A percentile compares a stretch with the other conserved stretches of the same genome.
Conservation (phyloP, 768 basidiomycete genomes). For the Daedaleopsis nitida region DNA sequence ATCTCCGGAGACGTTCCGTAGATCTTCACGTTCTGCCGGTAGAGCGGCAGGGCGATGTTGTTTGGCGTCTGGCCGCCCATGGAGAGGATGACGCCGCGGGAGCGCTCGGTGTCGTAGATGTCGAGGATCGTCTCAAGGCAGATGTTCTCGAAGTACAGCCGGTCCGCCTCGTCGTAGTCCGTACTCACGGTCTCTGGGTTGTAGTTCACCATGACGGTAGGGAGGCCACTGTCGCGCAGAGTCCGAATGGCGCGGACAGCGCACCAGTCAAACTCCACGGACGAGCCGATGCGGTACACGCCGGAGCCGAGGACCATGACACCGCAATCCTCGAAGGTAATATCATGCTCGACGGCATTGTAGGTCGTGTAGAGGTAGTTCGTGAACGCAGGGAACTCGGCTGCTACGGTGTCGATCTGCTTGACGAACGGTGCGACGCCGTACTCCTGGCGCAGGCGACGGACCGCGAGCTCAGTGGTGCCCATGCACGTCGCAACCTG, state of each 20-base stretch:
- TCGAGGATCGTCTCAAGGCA: conserved; percentile 94
- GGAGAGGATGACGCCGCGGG: conserved; percentile 90
- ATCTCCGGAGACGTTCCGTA: conserved; percentile 99
- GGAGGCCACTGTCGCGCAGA: conserved; percentile 89
- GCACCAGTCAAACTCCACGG: conserved; percentile 99
- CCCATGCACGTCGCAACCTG: conserved; percentile 82
- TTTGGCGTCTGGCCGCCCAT: conserved; percentile 99
- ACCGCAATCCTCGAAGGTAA: conserved; percentile 87
- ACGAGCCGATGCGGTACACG: conserved; percentile 98
- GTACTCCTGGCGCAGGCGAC: conserved; percentile 82
- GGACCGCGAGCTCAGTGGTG: conserved; percentile 92
- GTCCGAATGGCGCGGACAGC: conserved; percentile 97
- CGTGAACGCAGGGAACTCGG: conserved; percentile 97
- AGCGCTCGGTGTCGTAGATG: conserved; percentile 90
- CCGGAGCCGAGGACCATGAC: conserved; percentile 98
- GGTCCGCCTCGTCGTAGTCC: conserved; percentile 98
- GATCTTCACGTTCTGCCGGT: conserved; percentile 97
- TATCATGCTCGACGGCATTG: conserved; percentile 93
- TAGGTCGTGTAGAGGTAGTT: conserved; percentile 99
- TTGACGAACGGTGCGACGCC: conserved; percentile 91
- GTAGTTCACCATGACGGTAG: conserved; percentile 99
- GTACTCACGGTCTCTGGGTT: conserved; percentile 99
- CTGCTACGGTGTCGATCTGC: conserved; percentile 98
- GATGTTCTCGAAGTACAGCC: conserved; percentile 99
- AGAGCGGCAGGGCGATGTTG: conserved; percentile 95